These are phyloP conservation scores for Datisca glomerata DNA, from an alignment of 306 rosid genomes.

Conservation along the genomic window DNA sequence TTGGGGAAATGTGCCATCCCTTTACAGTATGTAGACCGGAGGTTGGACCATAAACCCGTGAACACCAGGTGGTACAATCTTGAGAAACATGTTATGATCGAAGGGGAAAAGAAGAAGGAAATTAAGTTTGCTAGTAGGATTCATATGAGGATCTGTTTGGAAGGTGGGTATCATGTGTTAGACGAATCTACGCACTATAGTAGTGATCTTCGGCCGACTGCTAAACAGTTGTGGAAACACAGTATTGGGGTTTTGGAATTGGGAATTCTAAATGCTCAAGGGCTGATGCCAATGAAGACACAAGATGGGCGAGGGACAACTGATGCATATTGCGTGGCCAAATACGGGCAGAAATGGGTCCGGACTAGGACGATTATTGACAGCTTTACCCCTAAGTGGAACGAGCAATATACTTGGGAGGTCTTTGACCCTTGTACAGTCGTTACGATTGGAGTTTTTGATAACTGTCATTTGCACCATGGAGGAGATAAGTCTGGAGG, in stretches of 20 bases:
- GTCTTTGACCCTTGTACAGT: constrained; percentile 96
- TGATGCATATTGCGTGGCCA: constrained; percentile 92
- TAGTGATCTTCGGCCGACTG: constrained; percentile 96
- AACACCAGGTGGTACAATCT: constrained; percentile 71
- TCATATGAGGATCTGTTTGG: constrained; percentile 83
- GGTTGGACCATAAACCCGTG: constrained; percentile 81
- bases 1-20: constrained; percentile 61
- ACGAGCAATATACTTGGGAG: constrained; percentile 98
- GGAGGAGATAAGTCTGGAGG: constrained; percentile 75
- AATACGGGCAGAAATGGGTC: constrained; percentile 95
- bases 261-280: constrained; percentile 85
- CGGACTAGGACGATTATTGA: constrained; percentile 95
- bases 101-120: constrained; percentile 94
- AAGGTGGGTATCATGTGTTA: constrained; percentile 92
- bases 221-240: constrained; percentile 75
- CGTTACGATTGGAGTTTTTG: constrained; percentile 87
- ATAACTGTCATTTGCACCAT: constrained; percentile 84
- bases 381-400: constrained; percentile 84
- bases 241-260: constrained; percentile 83
- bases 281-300: constrained; percentile 87
- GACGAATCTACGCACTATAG: constrained; percentile 97
- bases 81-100: constrained; percentile 54
- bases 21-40: constrained; percentile 40
- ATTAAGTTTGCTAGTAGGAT: constrained; percentile 82
- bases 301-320: constrained; percentile 81